These are phyloP conservation scores for Phialocephala subalpina DNA, from an alignment of 2,329 filamentous ascomycete species.

Conservation along the genomic window DNA sequence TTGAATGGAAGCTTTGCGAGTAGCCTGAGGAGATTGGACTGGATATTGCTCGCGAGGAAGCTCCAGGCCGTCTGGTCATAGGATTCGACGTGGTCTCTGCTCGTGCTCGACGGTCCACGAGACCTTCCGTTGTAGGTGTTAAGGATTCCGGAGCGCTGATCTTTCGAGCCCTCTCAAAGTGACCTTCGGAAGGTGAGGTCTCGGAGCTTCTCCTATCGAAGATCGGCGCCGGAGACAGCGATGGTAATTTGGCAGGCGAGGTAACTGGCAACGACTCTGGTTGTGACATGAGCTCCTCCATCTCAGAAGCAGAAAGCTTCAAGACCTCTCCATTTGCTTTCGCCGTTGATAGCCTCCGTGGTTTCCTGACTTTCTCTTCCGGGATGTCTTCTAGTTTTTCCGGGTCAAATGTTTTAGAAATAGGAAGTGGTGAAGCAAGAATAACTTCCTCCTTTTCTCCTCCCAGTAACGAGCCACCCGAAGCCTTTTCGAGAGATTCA, in stretches of 20 bases:
- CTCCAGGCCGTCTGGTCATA: slow-evolving; percentile 34
- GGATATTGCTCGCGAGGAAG: slow-evolving; percentile 40
- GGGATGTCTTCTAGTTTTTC: slow-evolving; percentile 42
- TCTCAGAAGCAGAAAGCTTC: slow-evolving; percentile 64
- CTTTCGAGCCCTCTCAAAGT: slow-evolving; percentile 23
- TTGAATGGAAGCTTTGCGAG: slow-evolving; percentile 29
- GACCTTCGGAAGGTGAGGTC: slow-evolving; percentile 29
- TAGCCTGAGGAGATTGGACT: slow-evolving; percentile 30
- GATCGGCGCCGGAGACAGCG: slow-evolving; percentile 40
- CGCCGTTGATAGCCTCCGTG: slow-evolving; percentile 34
- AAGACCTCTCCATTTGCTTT: slow-evolving; percentile 51
- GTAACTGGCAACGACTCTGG: slow-evolving; percentile 67
- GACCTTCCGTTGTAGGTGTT: slow-evolving; percentile 18
- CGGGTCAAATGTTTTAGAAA: slow-evolving; percentile 33
- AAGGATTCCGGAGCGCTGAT: slow-evolving; percentile 28
- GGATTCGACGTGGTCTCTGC: slow-evolving; percentile 28
- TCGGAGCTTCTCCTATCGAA: slow-evolving; percentile 25
- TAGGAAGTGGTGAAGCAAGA: slow-evolving; percentile 32
- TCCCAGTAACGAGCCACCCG: not conserved
- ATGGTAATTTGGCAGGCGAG: slow-evolving; percentile 44
- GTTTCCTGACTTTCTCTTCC: slow-evolving; percentile 37
- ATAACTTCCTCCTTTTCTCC: slow-evolving; percentile 26
- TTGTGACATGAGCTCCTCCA: slow-evolving; percentile 63
- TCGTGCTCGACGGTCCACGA: slow-evolving; percentile 29
- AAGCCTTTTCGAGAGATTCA: slow-evolving; percentile 30